Percentiles rank a stretch among this genome's conserved stretches.
These are phyloP conservation scores for Scleromitrula shiraiana DNA, from an alignment of 2,329 filamentous ascomycete species.

Conservation along the genomic window DNA sequence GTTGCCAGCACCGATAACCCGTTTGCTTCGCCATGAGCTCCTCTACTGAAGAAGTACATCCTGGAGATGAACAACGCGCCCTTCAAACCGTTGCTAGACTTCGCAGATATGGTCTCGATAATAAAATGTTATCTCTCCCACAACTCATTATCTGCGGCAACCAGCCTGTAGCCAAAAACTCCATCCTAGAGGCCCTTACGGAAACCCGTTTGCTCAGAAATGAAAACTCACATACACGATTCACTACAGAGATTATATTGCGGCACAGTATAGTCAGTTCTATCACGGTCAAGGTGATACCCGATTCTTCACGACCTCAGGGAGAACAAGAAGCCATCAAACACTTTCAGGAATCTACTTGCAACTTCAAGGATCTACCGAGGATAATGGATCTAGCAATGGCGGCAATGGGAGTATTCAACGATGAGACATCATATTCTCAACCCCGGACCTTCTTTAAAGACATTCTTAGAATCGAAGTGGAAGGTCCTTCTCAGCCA, in stretches of 20 bases:
- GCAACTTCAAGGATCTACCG: background rate
- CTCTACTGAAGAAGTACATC: too few species aligned
- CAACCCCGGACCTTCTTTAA: background rate
- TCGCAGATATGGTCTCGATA: background rate
- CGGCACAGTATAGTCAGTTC: background rate
- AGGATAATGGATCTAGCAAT: background rate
- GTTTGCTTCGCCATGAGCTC: too few species aligned
- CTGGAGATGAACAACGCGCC: background rate
- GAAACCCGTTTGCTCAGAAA: background rate
- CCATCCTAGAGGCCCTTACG: background rate
- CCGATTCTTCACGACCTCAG: background rate
- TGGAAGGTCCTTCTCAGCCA: constrained; percentile 1
- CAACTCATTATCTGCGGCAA: constrained; percentile 5
- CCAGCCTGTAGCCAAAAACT: background rate
- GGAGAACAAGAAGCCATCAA: background rate
- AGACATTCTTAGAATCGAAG: constrained; percentile 6
- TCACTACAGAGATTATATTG: constrained; percentile 5
- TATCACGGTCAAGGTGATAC: constrained; percentile 2
- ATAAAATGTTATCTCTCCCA: background rate
- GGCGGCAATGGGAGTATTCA: too few species aligned
- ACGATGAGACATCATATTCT: background rate
- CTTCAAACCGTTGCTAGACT: constrained; percentile 36
- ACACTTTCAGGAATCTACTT: constrained; percentile 1
- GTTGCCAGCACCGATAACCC: too few species aligned
- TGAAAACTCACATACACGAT: background rate